Percentiles rank a stretch among this genome's conserved stretches.
Evolutionary conservation across 2,329 filamentous ascomycete species (phyloP).

Genomic region (Colletotrichum lini): DNA sequence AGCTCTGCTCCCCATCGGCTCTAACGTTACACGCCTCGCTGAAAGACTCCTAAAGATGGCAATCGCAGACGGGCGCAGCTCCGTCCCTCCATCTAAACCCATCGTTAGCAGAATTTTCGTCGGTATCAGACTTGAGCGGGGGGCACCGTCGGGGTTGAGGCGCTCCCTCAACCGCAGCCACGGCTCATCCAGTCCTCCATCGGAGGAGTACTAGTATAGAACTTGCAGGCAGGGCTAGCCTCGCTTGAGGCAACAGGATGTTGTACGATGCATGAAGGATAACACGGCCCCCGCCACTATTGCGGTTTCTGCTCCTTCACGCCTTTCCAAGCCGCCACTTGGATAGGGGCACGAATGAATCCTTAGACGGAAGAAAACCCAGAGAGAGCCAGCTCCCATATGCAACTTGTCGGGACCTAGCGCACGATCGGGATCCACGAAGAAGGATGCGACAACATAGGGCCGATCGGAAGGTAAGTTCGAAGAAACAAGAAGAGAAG

Average conservation of each 20-base stretch:
- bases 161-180: not conserved
- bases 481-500: not conserved
- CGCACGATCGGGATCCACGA: conserved; percentile 15
- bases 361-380: not conserved
- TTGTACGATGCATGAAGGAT: not conserved
- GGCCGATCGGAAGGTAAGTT: not conserved
- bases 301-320: not conserved
- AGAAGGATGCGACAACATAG: not conserved
- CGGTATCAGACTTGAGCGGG: not conserved
- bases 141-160: not conserved
- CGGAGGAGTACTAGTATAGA: not conserved
- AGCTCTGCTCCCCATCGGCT: not conserved
- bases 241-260: not conserved
- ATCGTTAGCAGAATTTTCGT: not conserved
- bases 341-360: conserved; percentile 18
- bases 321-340: conserved; percentile 2
- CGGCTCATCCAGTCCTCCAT: not conserved
- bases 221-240: not conserved
- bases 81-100: not conserved
- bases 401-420: conserved; percentile 9
- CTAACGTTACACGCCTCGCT: not conserved
- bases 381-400: conserved; percentile 12
- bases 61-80: not conserved
- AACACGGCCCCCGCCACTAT: not conserved
- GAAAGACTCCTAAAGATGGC: not conserved